Percentiles rank a stretch among this genome's conserved stretches.
phyloP scores from a whole-genome alignment of 345 rosid species.

The Dipteronia dyeriana region DNA sequence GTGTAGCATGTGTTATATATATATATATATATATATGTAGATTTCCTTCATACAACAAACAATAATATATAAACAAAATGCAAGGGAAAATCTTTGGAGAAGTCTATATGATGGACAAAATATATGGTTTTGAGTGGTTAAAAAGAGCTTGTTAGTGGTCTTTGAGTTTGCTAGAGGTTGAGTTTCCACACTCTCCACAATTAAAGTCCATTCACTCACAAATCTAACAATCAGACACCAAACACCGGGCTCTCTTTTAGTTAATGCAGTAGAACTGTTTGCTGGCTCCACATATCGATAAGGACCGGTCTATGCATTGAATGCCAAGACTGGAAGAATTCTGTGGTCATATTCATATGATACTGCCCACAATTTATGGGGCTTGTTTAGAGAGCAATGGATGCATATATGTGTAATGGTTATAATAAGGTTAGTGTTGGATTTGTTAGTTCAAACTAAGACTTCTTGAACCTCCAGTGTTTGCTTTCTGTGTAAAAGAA shows the following conservation, averaged over 20 bases:
- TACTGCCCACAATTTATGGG: conserved; percentile 21
- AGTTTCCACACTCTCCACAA: not conserved
- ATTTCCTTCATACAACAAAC: too few species aligned
- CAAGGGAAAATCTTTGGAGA: not conserved
- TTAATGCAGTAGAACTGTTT: conserved; percentile 22
- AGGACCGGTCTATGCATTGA: conserved; percentile 28
- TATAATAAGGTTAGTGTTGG: too few species aligned
- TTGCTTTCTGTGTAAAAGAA: conserved; percentile 25
- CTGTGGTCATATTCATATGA: conserved; percentile 24
- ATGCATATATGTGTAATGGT: not conserved
- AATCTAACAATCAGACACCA: not conserved
- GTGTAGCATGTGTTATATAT: too few species aligned
- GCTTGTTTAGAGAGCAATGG: conserved; percentile 30
- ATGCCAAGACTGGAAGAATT: conserved; percentile 27
- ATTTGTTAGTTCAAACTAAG: too few species aligned
- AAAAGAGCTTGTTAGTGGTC: not conserved
- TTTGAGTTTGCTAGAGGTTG: not conserved
- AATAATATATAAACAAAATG: not conserved
- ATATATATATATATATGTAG: too few species aligned
- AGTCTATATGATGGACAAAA: not conserved
- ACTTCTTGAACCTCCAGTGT: conserved; percentile 2
- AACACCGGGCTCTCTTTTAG: not conserved
- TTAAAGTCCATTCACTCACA: not conserved
- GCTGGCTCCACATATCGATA: conserved; percentile 20
- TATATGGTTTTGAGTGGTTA: not conserved